These are phyloP conservation scores for Hirsutella thompsonii DNA, from an alignment of 2,329 filamentous ascomycete genomes.

Conservation along the genomic window DNA sequence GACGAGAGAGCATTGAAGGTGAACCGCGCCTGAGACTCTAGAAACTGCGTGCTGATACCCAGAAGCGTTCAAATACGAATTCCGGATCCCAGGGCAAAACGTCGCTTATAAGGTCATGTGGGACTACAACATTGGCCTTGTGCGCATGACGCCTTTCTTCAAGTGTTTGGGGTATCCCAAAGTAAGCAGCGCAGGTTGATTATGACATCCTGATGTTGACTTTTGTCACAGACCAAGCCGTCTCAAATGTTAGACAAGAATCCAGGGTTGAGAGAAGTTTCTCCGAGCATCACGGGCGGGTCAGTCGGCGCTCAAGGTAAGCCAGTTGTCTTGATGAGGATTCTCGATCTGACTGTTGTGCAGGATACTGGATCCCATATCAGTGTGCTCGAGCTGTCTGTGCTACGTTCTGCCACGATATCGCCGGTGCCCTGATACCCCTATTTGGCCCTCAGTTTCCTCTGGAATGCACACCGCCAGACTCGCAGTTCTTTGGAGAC, in stretches of 20 bases:
- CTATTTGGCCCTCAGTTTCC: conserved; percentile 81
- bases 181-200: conserved; percentile 34
- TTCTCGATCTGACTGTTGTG: background rate
- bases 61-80: conserved; percentile 73
- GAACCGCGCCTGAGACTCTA: conserved; percentile 11
- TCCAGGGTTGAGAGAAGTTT: conserved; percentile 74
- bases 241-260: conserved; percentile 72
- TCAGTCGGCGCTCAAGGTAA: conserved; percentile 80
- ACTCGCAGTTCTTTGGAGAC: conserved; percentile 48
- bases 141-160: conserved; percentile 90
- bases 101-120: conserved; percentile 72
- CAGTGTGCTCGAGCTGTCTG: conserved; percentile 76
- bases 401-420: conserved; percentile 75
- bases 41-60: background rate
- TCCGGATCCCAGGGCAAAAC: conserved; percentile 54
- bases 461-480: conserved; percentile 50
- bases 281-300: conserved; percentile 88
- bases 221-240: conserved; percentile 57
- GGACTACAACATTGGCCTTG: conserved; percentile 92
- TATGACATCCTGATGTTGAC: background rate
- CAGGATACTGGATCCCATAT: conserved; percentile 98
- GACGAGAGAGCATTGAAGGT: conserved; percentile 83
- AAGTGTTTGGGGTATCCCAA: conserved; percentile 82
- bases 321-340: conserved; percentile 8
- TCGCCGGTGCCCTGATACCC: conserved; percentile 76